A percentile compares a stretch with the other conserved stretches of the same genome.
Evolutionary conservation across 306 rosid species (phyloP).

Genomic region (Citrullus colocynthis): DNA sequence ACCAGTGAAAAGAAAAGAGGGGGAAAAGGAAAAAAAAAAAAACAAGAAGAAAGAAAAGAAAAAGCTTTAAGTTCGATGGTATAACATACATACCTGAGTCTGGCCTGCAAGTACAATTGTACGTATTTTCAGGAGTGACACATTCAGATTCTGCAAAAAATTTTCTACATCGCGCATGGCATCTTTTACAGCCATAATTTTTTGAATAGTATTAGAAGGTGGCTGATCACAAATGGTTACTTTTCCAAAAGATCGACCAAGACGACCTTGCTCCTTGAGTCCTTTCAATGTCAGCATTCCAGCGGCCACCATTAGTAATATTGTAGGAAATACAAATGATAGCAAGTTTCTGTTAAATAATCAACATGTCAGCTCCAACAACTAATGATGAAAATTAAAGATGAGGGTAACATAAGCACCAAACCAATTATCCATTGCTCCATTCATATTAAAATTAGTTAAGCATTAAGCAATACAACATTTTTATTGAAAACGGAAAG

Average conservation of each 20-base stretch:
- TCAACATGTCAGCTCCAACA: background rate
- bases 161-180: conserved; percentile 84
- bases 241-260: conserved; percentile 73
- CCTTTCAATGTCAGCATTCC: conserved; percentile 75
- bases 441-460: background rate
- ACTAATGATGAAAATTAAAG: background rate
- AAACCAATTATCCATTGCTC: background rate
- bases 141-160: conserved; percentile 61
- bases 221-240: conserved; percentile 81
- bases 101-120: conserved; percentile 77
- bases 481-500: background rate
- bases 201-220: conserved; percentile 90
- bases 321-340: conserved; percentile 54
- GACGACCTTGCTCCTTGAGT: conserved; percentile 94
- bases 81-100: conserved; percentile 58
- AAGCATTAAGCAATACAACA: background rate
- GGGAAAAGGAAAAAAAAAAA: background rate
- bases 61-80: background rate
- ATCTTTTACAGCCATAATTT: conserved; percentile 85
- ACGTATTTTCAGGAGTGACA: conserved; percentile 66
- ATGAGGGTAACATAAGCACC: background rate
- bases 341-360: conserved; percentile 60
- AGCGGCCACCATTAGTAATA: conserved; percentile 53
- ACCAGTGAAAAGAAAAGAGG: background rate
- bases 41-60: background rate